Evolutionary conservation across 148 eudicot genomes (phyloP).

Genomic region (Camellia granthamiana): DNA sequence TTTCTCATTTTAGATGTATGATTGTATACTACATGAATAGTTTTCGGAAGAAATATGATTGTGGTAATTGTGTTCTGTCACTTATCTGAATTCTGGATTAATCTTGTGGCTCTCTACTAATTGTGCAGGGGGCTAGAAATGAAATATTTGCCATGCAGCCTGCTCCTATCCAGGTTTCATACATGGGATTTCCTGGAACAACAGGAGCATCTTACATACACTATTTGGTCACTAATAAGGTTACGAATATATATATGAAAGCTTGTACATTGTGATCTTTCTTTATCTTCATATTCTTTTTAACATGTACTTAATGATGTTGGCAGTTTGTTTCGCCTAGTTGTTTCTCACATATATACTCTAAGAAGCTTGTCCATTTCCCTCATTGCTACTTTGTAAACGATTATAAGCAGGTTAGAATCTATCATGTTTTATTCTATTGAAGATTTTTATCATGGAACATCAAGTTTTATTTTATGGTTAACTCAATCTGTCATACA

Average conservation of each 20-base stretch:
- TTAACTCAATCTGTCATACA: neutral
- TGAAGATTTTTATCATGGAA: neutral
- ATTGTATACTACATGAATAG: neutral
- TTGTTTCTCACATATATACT: slow-evolving; percentile 62
- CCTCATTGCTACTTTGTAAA: slow-evolving; percentile 93
- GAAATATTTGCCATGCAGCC: slow-evolving; percentile 99
- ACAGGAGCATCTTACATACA: slow-evolving; percentile 88
- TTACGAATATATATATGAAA: slow-evolving; percentile 16
- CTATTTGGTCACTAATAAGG: slow-evolving; percentile 92
- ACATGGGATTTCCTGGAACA: slow-evolving; percentile 98
- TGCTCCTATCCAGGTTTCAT: slow-evolving; percentile 92
- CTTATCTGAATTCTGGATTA: neutral
- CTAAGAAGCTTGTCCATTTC: slow-evolving; percentile 90
- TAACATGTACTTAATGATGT: neutral
- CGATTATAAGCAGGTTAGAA: slow-evolving; percentile 84
- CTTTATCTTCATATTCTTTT: neutral
- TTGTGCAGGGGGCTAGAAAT: slow-evolving; percentile 82
- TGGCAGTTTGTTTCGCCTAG: slow-evolving; percentile 93
- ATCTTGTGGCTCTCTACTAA: neutral
- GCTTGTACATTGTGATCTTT: neutral
- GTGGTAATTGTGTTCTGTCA: neutral
- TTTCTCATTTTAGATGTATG: neutral
- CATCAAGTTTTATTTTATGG: neutral
- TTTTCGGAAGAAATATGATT: neutral
- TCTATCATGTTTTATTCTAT: neutral